A percentile compares a stretch with the other conserved stretches of the same genome.
These are phyloP conservation scores for Sclerotinia glacialis DNA, from an alignment of 2,329 filamentous ascomycete genomes.

Conservation along the genomic window DNA sequence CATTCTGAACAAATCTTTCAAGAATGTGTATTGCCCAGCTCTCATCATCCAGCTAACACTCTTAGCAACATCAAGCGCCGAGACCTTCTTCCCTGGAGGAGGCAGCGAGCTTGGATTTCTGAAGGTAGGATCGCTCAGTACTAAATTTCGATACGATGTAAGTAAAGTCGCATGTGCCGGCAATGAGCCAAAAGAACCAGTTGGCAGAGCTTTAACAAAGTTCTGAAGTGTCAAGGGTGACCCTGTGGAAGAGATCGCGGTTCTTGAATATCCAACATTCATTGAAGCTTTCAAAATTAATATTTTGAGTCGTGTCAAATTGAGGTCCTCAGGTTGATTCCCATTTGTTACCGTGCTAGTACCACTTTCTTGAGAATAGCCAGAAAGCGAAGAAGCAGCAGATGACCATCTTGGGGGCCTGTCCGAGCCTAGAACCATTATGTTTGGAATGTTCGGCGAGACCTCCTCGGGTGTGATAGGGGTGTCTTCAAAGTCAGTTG, in stretches of 20 bases:
- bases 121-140: constrained; percentile 70
- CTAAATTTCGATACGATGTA: constrained; percentile 75
- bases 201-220: constrained; percentile 73
- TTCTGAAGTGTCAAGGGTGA: constrained; percentile 60
- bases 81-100: constrained; percentile 55
- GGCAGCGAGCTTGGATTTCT: constrained; percentile 54
- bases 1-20: constrained; percentile 76
- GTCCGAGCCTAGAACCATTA: constrained; percentile 77
- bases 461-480: constrained; percentile 78
- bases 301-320: constrained; percentile 73
- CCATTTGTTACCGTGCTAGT: constrained; percentile 72
- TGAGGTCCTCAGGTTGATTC: constrained; percentile 64
- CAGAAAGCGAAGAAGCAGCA: constrained; percentile 71
- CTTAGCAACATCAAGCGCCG: constrained; percentile 73
- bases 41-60: constrained; percentile 74
- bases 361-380: constrained; percentile 69
- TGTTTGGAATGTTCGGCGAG: constrained; percentile 75
- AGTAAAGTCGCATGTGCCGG: constrained; percentile 70
- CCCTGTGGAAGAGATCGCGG: constrained; percentile 37
- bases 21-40: constrained; percentile 71
- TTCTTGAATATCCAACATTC: constrained; percentile 74
- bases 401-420: constrained; percentile 66
- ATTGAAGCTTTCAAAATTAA: constrained; percentile 82
- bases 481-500: constrained; percentile 92
- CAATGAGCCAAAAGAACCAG: constrained; percentile 73